These are phyloP conservation scores for Phytophthora melonis DNA, from an alignment of 352 stramenopile species.

Conservation along the genomic window DNA sequence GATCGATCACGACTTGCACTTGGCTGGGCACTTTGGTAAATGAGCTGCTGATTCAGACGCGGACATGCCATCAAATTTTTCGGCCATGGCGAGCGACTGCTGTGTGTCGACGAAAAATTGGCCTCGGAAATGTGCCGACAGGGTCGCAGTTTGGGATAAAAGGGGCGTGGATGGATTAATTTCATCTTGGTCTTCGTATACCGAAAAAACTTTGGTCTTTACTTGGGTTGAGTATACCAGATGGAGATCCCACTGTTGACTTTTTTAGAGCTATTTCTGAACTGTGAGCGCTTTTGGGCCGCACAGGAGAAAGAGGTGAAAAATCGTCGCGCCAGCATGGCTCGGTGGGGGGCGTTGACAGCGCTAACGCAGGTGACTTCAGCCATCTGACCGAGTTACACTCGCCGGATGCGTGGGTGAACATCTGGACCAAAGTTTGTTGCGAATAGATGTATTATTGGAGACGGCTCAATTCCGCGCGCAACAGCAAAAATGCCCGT, in stretches of 20 bases:
- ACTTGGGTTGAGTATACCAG: neutral
- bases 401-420: neutral
- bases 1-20: conserved; percentile 1
- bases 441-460: neutral
- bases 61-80: conserved; percentile 41
- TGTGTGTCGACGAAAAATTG: conserved; percentile 34
- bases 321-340: neutral
- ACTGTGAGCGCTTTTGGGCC: no score
- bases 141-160: conserved; percentile 15
- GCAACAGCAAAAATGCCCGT: no score
- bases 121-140: conserved; percentile 2
- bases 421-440: neutral
- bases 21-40: conserved; percentile 35
- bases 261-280: no score
- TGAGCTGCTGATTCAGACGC: conserved; percentile 20
- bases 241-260: no score
- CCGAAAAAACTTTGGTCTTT: neutral
- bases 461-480: conserved; percentile 11
- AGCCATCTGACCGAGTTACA: neutral
- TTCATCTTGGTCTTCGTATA: neutral
- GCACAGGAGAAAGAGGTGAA: neutral
- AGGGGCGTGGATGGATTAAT: neutral
- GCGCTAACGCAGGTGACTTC: neutral
- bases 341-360: neutral
- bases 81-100: conserved; percentile 21